A percentile compares a stretch with the other conserved stretches of the same genome.
These are phyloP conservation scores for Pelargonium nanum DNA, from an alignment of 345 rosid genomes.

Conservation along the genomic window DNA sequence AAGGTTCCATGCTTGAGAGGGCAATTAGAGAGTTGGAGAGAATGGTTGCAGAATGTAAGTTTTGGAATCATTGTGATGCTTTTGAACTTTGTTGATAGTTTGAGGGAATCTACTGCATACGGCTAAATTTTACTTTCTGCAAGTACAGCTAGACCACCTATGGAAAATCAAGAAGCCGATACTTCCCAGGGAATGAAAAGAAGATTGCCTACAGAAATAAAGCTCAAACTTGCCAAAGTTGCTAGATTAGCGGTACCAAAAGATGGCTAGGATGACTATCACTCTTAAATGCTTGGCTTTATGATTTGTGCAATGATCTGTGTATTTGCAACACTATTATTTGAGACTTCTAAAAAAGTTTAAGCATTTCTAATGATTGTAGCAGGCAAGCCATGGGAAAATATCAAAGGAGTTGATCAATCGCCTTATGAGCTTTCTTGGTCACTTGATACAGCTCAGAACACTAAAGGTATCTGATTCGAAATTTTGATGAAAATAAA, in stretches of 20 bases:
- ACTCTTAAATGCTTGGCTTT: slow-evolving; percentile 1
- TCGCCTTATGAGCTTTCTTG: slow-evolving; percentile 83
- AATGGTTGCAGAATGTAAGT: slow-evolving; percentile 87
- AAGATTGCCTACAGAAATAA: slow-evolving; percentile 63
- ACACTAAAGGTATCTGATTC: slow-evolving; percentile 67
- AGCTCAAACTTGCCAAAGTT: slow-evolving; percentile 60
- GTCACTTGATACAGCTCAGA: slow-evolving; percentile 83
- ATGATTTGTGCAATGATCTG: neutral
- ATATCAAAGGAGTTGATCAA: slow-evolving; percentile 65
- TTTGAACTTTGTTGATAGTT: slow-evolving; percentile 4
- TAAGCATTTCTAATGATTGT: slow-evolving; percentile 13
- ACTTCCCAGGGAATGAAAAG: slow-evolving; percentile 60
- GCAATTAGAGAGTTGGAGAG: slow-evolving; percentile 85
- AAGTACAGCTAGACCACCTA: slow-evolving; percentile 69
- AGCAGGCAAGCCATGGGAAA: slow-evolving; percentile 73
- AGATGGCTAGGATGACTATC: neutral
- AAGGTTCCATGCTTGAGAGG: slow-evolving; percentile 63
- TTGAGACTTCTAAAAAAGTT: slow-evolving; percentile 9
- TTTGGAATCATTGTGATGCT: slow-evolving; percentile 5
- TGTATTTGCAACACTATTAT: neutral
- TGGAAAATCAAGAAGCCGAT: slow-evolving; percentile 77
- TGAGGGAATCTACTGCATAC: neutral
- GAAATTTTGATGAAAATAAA: slow-evolving; percentile 1
- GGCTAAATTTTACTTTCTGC: slow-evolving; percentile 7
- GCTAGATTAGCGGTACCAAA: slow-evolving; percentile 63